Evolutionary conservation across 441 rosid species (phyloP), one percentile per base, ranked within the genome.

Genomic region (Dalechampia spathulata): DNA sequence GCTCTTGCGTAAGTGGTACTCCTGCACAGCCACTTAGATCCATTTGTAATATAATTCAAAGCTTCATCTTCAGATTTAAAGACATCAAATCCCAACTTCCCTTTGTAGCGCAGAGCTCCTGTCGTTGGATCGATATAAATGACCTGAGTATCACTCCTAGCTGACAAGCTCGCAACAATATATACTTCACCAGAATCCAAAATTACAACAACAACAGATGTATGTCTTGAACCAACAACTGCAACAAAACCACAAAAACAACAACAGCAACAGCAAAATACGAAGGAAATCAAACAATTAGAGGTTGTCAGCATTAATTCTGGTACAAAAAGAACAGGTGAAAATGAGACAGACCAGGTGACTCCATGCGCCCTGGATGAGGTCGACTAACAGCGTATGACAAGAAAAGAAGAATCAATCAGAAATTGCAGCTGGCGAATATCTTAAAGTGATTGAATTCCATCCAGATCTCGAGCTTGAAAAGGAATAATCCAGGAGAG

Each of bases 91-190:
- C 90, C 95, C 13, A 60, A 68, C 72, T 83, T 82, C 59, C 89
- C 97, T 38, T 64, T 72, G 73, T 85, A 82, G 40, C 80, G 62
- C 61, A 93, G 79, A 17, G 57, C 40, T 49, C 99, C 99, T 10
- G 92, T 89, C 0, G 96, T 87, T 21, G 97, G 99, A 66, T 93
- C 99, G 67, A 87, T 69, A 71, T 80, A 82, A 62, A 93, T 81
- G 64, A 87, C 81, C 52, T 89, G 99, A 55, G 99, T 86, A 55
- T 78, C 83, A 3, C 49, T 52, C 77, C 83, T 83, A 32, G 76
- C 70, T 21, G 76, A 82, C 72, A 89, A 67, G 74, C 86, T 89
- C 22, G 73, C 76, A 52, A 82, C 67, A 69, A 93, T 67, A 62
- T 82, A 87, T n/a, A 85, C 92, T 67, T 89, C 99, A 59, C 86